Evolutionary conservation across 495 filamentous ascomycete genomes (phyloP), one percentile per base, ranked within the genome.

Genomic region (Bacidia gigantensis): DNA sequence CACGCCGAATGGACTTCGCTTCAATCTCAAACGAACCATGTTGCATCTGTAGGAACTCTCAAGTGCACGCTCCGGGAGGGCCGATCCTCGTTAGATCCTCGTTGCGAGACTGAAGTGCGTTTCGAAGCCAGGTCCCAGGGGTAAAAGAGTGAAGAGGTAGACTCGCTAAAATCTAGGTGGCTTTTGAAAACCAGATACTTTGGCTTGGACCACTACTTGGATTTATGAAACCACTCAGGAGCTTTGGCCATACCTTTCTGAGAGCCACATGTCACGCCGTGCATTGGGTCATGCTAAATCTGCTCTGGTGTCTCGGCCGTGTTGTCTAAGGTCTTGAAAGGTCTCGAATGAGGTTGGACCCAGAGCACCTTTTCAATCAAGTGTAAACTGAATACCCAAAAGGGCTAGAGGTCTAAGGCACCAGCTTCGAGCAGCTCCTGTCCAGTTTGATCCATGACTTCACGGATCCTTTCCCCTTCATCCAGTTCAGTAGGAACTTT

Each of bases 371-470:
- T 5, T 35, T 35, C 14, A 7, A 35, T 14, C 29, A 35, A 14
- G 5, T 35, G 5, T 35, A 14, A 35, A 5, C 5, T 35, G 29
- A 5, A 7, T 35, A 7, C 7, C 5, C 41, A 22, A 44, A 7
- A 9, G 7, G 7, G 5, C 20, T 22, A 44, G 12, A 89, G 65
- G 56, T 81, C 69, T 14, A 95, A 67, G 9, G 83, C 87, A 1
- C 88, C 92, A 10, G 81, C 80, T 32, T 76, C 78, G 49, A 75
- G 81, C 3, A 98, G 72, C 62, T 98, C 92, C 0, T 73, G 73
- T 57, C 94, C 88, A 75, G 96, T 90, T 55, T 80, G 72, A 3
- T 76, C 69, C 66, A 86, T 84, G 1, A 92, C 64, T 58, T 86
- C 74, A 49, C 73, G 69, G 38, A 95, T 85, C 9, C 17, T 44